Percentiles rank a stretch among this genome's conserved stretches.
Evolutionary conservation across 2,329 filamentous ascomycete genomes (phyloP).

Genomic region (Aspergillus transmontanensis): DNA sequence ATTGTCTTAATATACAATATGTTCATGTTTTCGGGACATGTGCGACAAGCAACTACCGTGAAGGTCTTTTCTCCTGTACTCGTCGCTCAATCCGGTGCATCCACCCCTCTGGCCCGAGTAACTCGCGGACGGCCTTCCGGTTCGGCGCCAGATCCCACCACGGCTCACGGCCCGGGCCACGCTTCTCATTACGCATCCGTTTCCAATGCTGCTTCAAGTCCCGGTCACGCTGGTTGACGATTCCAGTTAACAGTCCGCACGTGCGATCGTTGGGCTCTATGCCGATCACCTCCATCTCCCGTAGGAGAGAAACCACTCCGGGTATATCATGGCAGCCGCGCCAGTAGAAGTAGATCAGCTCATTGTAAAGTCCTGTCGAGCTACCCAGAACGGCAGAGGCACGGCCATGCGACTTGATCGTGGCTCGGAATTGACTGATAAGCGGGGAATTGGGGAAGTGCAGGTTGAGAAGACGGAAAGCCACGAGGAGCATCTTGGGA

Average conservation of each 20-base stretch:
- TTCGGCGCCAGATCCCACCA: slow-evolving; percentile 40
- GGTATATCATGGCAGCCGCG: slow-evolving; percentile 43
- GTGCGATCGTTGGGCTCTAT: slow-evolving; percentile 41
- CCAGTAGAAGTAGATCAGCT: slow-evolving; percentile 48
- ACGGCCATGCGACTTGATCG: slow-evolving; percentile 44
- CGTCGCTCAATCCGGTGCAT: slow-evolving; percentile 23
- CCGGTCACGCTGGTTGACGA: slow-evolving; percentile 29
- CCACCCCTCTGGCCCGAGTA: slow-evolving; percentile 31
- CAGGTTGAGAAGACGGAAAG: slow-evolving; percentile 43
- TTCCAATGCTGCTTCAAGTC: slow-evolving; percentile 25
- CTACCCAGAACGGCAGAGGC: slow-evolving; percentile 47
- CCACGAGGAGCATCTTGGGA: slow-evolving; percentile 43
- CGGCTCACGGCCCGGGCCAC: slow-evolving; percentile 13
- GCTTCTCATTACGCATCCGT: slow-evolving; percentile 5
- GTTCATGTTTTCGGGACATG: neutral
- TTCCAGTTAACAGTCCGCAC: slow-evolving; percentile 31
- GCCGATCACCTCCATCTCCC: slow-evolving; percentile 49
- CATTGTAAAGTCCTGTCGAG: slow-evolving; percentile 47
- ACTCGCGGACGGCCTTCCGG: slow-evolving; percentile 29
- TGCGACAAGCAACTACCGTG: neutral
- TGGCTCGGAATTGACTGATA: slow-evolving; percentile 43
- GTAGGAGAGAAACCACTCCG: slow-evolving; percentile 41
- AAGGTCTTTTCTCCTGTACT: slow-evolving; percentile 9
- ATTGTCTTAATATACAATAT: slow-evolving; percentile 4
- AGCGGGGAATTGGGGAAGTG: slow-evolving; percentile 45